Base-by-base conservation (phyloP, 2,329 filamentous ascomycete species). In the Stromatinia cepivora region DNA sequence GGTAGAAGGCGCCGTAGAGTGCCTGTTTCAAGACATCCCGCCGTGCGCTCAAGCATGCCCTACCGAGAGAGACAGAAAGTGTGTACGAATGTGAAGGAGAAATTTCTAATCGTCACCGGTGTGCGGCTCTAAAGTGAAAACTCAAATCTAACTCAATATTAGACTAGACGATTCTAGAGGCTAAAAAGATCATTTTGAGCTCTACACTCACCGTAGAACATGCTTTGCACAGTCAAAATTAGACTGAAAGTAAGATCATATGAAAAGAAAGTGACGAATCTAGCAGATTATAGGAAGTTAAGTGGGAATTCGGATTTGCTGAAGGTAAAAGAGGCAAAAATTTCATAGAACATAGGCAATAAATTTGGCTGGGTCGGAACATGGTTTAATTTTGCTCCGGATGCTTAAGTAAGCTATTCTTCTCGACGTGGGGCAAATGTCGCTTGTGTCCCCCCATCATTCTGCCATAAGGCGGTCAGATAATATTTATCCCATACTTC, bases 31-130 rank as follows among this genome's bases (percentile, higher is more conserved):
- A 79, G 75, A 76, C 84, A 87, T 86, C 82, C 81, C 78, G 83
- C 82, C 77, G 84, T 84, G 75, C 84, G 84, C 84, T 87, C 85
- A 78, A 87, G 84, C 85, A 87, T 87, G 77, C 81, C 81, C 80
- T 79, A 71, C 67, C 54, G 39, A 57, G 36, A 62, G 42, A 52
- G 42, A 45, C n/a, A 31, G 36, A 17, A 45, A 61, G 22, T 17
- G 52, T 36, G 11, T 56, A 22, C 34, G 25, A 11, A 36, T 54
- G 4, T 52, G 36, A 46, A 22, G 36, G 25, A 39, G 25, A 48
- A 5, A 28, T 25, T 9, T 54, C 8, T 56, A 42, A 68, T 53
- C 25, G 57, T 68, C 66, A 68, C 66, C 66, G 66, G 50, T 68
- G 58, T 68, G 66, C 39, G 48, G 66, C 28, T 54, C 58, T 68